Percentiles rank a stretch among this genome's conserved stretches.
Evolutionary conservation across 2,329 filamentous ascomycete species (phyloP).

Genomic region (Scolecobasidium constrictum): DNA sequence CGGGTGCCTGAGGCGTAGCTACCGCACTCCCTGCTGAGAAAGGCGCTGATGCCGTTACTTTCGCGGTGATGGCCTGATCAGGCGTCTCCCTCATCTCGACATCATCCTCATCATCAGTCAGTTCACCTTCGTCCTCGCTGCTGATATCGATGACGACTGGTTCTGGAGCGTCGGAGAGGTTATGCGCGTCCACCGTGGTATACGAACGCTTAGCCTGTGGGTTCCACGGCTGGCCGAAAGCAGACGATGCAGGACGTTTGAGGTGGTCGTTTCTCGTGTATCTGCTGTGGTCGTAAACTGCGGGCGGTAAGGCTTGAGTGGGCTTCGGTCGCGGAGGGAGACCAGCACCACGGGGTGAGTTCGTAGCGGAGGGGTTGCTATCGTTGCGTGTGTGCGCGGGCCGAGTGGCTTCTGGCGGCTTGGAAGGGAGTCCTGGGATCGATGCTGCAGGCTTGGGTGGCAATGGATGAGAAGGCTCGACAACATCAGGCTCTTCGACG

Average conservation of each 20-base stretch:
- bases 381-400: neutral
- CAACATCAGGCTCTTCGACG: too few relatives aligned
- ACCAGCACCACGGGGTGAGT: neutral
- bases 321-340: neutral
- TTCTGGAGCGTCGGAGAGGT: constrained; percentile 2
- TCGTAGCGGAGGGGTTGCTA: neutral
- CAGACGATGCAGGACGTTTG: constrained; percentile 7
- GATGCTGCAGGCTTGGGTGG: too few relatives aligned
- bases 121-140: constrained; percentile 7
- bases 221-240: neutral
- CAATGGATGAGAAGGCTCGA: too few relatives aligned
- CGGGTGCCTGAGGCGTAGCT: neutral
- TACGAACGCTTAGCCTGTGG: constrained; percentile 6
- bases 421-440: constrained; percentile 4
- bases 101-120: neutral
- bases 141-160: constrained; percentile 10
- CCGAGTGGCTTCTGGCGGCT: neutral
- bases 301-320: neutral
- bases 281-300: neutral
- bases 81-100: neutral
- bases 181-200: neutral
- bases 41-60: too few relatives aligned
- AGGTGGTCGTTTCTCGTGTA: neutral
- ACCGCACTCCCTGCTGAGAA: too few relatives aligned
- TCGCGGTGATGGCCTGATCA: too few relatives aligned